A percentile compares a stretch with the other conserved stretches of the same genome.
These are phyloP conservation scores for Talaromyces sp. DNA, from an alignment of 2,329 filamentous ascomycete genomes.

Conservation along the genomic window DNA sequence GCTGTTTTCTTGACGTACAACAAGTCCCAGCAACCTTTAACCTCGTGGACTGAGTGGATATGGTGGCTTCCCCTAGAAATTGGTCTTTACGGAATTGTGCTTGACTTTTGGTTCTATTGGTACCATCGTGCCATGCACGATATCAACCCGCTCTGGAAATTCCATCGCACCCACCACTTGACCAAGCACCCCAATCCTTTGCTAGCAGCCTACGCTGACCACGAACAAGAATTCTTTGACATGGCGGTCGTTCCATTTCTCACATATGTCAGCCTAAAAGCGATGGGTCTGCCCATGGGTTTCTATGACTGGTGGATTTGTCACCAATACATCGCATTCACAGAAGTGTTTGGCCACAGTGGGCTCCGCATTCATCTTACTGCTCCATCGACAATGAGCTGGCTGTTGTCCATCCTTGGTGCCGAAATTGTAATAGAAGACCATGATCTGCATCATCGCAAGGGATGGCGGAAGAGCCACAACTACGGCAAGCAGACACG, in stretches of 20 bases:
- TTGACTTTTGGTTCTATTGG: conserved; percentile 49
- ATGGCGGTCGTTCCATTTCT: conserved; percentile 43
- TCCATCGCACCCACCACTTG: conserved; percentile 46
- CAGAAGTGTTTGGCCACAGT: conserved; percentile 16
- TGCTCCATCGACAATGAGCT: conserved; percentile 35
- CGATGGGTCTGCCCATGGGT: conserved; percentile 42
- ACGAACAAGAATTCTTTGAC: conserved; percentile 45
- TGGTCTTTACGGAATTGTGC: conserved; percentile 41
- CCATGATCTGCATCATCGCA: conserved; percentile 40
- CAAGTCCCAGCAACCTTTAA: conserved; percentile 22
- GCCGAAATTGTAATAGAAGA: conserved; percentile 45
- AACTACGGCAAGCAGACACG: conserved; percentile 44
- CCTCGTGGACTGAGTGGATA: conserved; percentile 29
- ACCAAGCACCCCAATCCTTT: conserved; percentile 47
- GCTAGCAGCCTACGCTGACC: conserved; percentile 43
- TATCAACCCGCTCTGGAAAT: conserved; percentile 40
- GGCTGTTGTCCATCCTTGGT: conserved; percentile 33
- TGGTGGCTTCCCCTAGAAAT: conserved; percentile 35
- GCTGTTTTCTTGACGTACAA: conserved; percentile 34
- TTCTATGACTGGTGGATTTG: conserved; percentile 51
- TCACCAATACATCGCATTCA: conserved; percentile 40
- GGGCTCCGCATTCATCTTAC: conserved; percentile 38
- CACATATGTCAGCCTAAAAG: conserved; percentile 37
- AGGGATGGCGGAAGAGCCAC: conserved; percentile 38
- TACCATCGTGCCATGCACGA: conserved; percentile 47